Percentiles rank a stretch among this genome's conserved stretches.
These are phyloP conservation scores for Cucumis cinereus DNA, from an alignment of 306 rosid species.

Conservation along the genomic window DNA sequence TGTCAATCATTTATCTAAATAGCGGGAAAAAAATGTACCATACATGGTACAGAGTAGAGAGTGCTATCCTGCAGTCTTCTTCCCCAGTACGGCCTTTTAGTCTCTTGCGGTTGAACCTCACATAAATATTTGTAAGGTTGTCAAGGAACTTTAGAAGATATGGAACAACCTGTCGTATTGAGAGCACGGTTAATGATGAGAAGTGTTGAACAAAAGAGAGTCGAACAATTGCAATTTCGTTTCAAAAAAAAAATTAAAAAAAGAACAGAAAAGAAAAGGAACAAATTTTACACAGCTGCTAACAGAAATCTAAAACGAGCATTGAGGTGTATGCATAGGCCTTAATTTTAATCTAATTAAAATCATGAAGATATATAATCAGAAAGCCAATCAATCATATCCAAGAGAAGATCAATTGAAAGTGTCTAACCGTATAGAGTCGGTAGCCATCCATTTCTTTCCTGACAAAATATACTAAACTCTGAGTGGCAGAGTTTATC, in stretches of 20 bases:
- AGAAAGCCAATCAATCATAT: not conserved
- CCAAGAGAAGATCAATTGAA: not conserved
- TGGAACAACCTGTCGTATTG: slow-evolving; percentile 69
- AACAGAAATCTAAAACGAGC: not conserved
- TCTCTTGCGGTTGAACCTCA: slow-evolving; percentile 94
- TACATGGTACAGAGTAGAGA: slow-evolving; percentile 85
- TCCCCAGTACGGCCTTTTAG: slow-evolving; percentile 97
- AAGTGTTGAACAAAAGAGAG: not conserved
- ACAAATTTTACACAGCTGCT: not conserved
- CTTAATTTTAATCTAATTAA: not conserved
- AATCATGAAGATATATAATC: not conserved
- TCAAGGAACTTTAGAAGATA: slow-evolving; percentile 90
- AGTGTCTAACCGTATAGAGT: slow-evolving; percentile 61
- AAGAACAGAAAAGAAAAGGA: not conserved
- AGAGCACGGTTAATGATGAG: not conserved
- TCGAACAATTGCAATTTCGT: not conserved
- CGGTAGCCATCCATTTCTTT: slow-evolving; percentile 89
- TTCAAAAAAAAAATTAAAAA: too few relatives aligned
- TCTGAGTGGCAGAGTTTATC: slow-evolving; percentile 94
- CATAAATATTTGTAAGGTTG: slow-evolving; percentile 87
- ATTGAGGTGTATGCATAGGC: not conserved
- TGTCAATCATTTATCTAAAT: not conserved
- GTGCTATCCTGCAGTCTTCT: slow-evolving; percentile 84
- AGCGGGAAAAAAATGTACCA: not conserved
- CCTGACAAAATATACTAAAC: slow-evolving; percentile 78